Conservation (phyloP, 352 stramenopile species). For the Thalassiosira allenii region DNA sequence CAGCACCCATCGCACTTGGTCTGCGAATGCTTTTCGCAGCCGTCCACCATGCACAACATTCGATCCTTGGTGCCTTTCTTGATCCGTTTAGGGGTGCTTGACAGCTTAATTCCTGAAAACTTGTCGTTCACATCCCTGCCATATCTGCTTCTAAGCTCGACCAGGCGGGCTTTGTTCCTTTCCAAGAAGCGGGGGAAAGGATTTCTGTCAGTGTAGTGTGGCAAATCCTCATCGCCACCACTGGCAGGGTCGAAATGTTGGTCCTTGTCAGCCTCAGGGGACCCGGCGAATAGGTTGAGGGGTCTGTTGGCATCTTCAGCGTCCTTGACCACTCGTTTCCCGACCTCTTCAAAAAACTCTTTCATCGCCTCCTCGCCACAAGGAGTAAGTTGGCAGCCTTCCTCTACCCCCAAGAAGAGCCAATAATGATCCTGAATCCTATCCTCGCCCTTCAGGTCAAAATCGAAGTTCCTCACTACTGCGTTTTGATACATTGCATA, state of each 20-base stretch:
- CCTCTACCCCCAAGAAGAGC: slow-evolving; percentile 32
- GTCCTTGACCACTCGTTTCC: too few species aligned
- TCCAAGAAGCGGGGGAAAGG: slow-evolving; percentile 42
- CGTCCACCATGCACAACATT: slow-evolving; percentile 56
- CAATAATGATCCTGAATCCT: slow-evolving; percentile 47
- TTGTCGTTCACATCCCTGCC: neutral
- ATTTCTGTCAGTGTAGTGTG: slow-evolving; percentile 9
- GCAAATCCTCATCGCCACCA: neutral
- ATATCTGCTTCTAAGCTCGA: slow-evolving; percentile 16
- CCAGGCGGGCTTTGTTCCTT: slow-evolving; percentile 41
- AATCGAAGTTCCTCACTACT: slow-evolving; percentile 41
- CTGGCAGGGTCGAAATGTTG: neutral
- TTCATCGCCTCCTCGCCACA: too few species aligned
- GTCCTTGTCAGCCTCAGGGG: too few species aligned
- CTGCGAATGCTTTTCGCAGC: slow-evolving; percentile 53
- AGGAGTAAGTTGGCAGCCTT: too few species aligned
- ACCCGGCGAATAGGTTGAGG: too few species aligned
- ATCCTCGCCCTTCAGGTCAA: slow-evolving; percentile 34
- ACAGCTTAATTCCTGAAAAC: slow-evolving; percentile 31
- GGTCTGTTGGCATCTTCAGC: too few species aligned
- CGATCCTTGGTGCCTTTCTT: slow-evolving; percentile 49
- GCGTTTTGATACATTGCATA: slow-evolving; percentile 47
- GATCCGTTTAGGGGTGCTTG: slow-evolving; percentile 25
- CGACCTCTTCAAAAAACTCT: too few species aligned
- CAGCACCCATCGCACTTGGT: slow-evolving; percentile 53